These are phyloP conservation scores for Verticillium nonalfalfae DNA, from an alignment of 2,329 filamentous ascomycete genomes.

Conservation along the genomic window DNA sequence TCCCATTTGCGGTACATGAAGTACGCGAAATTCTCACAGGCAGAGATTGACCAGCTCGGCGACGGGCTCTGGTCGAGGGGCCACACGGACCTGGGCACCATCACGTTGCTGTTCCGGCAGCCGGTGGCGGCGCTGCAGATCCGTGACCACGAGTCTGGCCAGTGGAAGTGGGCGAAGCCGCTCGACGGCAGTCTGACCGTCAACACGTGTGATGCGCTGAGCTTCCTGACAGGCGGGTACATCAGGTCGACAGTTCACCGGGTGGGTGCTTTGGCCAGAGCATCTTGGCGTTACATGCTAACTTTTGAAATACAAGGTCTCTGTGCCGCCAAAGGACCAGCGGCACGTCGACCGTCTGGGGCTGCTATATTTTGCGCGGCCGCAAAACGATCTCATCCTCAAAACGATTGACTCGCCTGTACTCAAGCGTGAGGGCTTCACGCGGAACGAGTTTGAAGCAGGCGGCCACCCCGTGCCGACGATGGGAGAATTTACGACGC, in stretches of 20 bases:
- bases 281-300: no score
- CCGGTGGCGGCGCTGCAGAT: conserved; percentile 52
- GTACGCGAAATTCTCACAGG: conserved; percentile 39
- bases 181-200: conserved; percentile 42
- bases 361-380: conserved; percentile 42
- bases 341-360: conserved; percentile 38
- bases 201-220: conserved; percentile 41
- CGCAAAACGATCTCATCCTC: conserved; percentile 27
- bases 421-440: conserved; percentile 21
- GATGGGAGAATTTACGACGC: conserved; percentile 27
- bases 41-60: conserved; percentile 36
- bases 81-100: conserved; percentile 49
- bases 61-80: conserved; percentile 35
- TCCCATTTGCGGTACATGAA: conserved; percentile 57
- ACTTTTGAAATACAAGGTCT: conserved; percentile 15
- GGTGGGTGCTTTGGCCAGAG: conserved; percentile 6
- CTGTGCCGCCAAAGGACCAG: conserved; percentile 29
- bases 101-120: conserved; percentile 51
- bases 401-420: conserved; percentile 28
- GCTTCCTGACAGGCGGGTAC: conserved; percentile 40
- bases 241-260: conserved; percentile 33
- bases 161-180: conserved; percentile 43
- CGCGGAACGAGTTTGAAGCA: conserved; percentile 27
- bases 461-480: conserved; percentile 20
- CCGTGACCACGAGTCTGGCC: conserved; percentile 30